phyloP scores from a whole-genome alignment of 495 filamentous ascomycete genomes.

The Talaromyces stipitatus region DNA sequence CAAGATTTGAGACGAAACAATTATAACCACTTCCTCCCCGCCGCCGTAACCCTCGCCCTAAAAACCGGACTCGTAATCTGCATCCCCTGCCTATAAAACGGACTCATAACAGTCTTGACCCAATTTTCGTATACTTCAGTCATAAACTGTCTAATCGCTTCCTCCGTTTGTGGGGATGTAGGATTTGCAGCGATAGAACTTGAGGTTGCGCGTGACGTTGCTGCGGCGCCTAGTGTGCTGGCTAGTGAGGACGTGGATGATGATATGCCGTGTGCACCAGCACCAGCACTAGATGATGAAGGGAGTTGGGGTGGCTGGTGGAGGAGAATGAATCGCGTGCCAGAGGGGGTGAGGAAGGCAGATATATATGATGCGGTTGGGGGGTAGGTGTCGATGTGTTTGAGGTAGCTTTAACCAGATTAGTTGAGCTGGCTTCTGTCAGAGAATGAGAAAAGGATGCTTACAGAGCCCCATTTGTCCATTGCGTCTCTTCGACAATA shows the following conservation, averaged over 20 bases:
- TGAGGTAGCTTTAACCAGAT: constrained; percentile 68
- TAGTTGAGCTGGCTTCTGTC: not conserved
- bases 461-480: constrained; percentile 74
- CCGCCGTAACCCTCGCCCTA: constrained; percentile 66
- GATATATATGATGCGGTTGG: constrained; percentile 71
- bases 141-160: constrained; percentile 91
- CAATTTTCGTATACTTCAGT: constrained; percentile 88
- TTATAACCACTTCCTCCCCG: constrained; percentile 88
- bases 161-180: constrained; percentile 79
- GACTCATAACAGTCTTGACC: constrained; percentile 95
- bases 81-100: constrained; percentile 80
- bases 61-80: constrained; percentile 82
- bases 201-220: constrained; percentile 45
- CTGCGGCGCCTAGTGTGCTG: constrained; percentile 17
- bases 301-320: constrained; percentile 59
- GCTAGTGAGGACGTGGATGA: constrained; percentile 9
- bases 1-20: constrained; percentile 1
- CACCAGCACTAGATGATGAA: constrained; percentile 16
- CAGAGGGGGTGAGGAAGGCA: constrained; percentile 73
- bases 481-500: constrained; percentile 92
- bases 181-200: constrained; percentile 70
- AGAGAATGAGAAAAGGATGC: constrained; percentile 9
- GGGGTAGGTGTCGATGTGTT: constrained; percentile 88
- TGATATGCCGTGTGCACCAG: constrained; percentile 3
- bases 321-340: constrained; percentile 76